These are phyloP conservation scores for Nigrograna mackinnonii DNA, from an alignment of 2,329 filamentous ascomycete species.

Conservation along the genomic window DNA sequence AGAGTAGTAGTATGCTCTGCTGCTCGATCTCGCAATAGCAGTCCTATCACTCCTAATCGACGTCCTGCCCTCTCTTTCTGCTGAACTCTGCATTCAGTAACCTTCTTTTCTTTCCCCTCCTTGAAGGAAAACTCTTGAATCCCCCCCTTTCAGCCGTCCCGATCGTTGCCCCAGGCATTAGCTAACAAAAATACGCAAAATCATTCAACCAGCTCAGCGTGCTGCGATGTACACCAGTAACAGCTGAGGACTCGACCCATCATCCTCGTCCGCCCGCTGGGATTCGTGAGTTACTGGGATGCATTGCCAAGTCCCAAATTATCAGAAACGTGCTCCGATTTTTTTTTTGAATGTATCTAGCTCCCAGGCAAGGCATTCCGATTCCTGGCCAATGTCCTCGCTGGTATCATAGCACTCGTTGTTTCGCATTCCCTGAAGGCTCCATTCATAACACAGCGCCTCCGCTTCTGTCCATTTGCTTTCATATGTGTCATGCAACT, in stretches of 20 bases:
- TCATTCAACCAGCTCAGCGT: slow-evolving; percentile 19
- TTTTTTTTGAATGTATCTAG: slow-evolving; percentile 9
- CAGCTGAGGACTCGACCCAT: slow-evolving; percentile 15
- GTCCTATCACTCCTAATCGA: too few relatives aligned
- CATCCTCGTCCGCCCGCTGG: slow-evolving; percentile 9
- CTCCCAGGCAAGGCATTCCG: slow-evolving; percentile 11
- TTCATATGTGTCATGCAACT: too few relatives aligned
- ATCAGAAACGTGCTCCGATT: slow-evolving; percentile 19
- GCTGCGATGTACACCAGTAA: slow-evolving; percentile 21
- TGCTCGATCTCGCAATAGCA: too few relatives aligned
- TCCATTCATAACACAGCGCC: too few relatives aligned
- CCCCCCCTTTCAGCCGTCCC: too few relatives aligned
- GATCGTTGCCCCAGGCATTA: too few relatives aligned
- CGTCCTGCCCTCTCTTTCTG: too few relatives aligned
- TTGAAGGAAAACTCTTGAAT: too few relatives aligned
- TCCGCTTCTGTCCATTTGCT: too few relatives aligned
- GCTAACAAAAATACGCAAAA: slow-evolving; percentile 30
- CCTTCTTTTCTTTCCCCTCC: too few relatives aligned
- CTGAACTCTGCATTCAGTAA: too few relatives aligned
- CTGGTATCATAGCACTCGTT: slow-evolving; percentile 17
- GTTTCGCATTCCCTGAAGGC: slow-evolving; percentile 13
- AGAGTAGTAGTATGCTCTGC: too few relatives aligned
- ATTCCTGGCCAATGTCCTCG: slow-evolving; percentile 21
- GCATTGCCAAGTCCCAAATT: slow-evolving; percentile 9
- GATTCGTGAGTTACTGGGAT: slow-evolving; percentile 17